Base-by-base conservation (phyloP, 1,139 yeast species). In the Yamadazyma trypodendri region DNA sequence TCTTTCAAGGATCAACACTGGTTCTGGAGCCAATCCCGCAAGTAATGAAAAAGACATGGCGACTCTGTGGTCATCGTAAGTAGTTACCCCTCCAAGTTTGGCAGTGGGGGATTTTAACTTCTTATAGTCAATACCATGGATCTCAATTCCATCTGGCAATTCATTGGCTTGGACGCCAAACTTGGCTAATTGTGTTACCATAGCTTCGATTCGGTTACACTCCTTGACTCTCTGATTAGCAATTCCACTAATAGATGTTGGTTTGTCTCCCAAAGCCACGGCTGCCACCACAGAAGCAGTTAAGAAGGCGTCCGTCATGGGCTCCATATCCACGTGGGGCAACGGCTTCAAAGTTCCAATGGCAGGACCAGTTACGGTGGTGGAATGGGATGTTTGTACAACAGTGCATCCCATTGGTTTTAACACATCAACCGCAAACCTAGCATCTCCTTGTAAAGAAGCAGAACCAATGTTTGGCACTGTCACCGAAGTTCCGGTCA, bases 241-340 rank as follows among this genome's bases (percentile, higher is more conserved):
- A 65, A 92, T 94, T 46, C 99, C 99, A 24, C 85, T 80, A 50
- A 92, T 92, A 9, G 84, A 76, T 5, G 97, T 92, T 14, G 82
- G 68, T 43, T 72, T 69, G 5, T 56, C 50, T 5, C 65, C 61
- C 44, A 68, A 77, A 4, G 97, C 95, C 29, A 87, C 77, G 13
- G 98, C 97, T 29, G 98, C 98, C 20, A 89, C 95, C 14, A 94
- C 97, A 34, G 96, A 79, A 1, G 98, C 98, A 15, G 98, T 92
- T 56, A 92, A 73, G 60, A 92, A 92, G 0, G 98, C 98, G 64
- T 92, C 99, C 0, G 99, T 92, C 98, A 92, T 92, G 39, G 98
- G 98, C 63, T 92, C 98, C 98, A 92, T 94, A 59, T 94, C 97
- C 41, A 92, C 84, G 46, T 72, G 77, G 11, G 79, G 68, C 46